phyloP scores from a whole-genome alignment of 2,329 filamentous ascomycete species.

The Aureobasidium pullulans region DNA sequence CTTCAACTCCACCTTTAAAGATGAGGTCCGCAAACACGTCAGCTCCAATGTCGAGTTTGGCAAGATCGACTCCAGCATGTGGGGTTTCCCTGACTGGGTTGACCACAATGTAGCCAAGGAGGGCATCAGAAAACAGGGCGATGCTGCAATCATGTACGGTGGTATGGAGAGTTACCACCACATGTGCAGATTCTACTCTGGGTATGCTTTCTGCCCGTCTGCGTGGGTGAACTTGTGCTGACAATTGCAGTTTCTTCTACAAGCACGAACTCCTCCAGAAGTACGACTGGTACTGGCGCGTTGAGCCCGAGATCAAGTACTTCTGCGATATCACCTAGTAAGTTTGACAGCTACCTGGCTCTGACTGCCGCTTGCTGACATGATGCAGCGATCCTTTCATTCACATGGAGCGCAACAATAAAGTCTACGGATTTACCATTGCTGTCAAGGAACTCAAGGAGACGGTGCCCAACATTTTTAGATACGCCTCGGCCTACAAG shows the following conservation, averaged over 20 bases:
- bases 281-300: constrained; percentile 99
- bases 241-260: constrained; percentile 69
- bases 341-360: constrained; percentile 25
- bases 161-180: constrained; percentile 98
- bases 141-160: constrained; percentile 97
- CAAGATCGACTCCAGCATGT: constrained; percentile 82
- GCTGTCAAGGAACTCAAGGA: constrained; percentile 96
- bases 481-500: constrained; percentile 97
- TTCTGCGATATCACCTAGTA: constrained; percentile 99
- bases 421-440: constrained; percentile 98
- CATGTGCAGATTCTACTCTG: constrained; percentile 99
- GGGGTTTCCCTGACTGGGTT: constrained; percentile 96
- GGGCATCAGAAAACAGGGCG: constrained; percentile 92
- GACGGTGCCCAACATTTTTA: constrained; percentile 97
- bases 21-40: constrained; percentile 83
- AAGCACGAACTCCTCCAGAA: constrained; percentile 91
- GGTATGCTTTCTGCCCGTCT: constrained; percentile 48
- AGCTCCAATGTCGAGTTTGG: constrained; percentile 84
- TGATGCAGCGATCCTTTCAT: constrained; percentile 75
- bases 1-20: constrained; percentile 91
- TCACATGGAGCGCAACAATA: constrained; percentile 88
- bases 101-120: constrained; percentile 90
- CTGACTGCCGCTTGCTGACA: constrained; percentile 26
- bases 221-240: background rate
- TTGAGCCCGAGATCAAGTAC: constrained; percentile 99